phyloP scores from a whole-genome alignment of 148 eudicot species.

The Rhododendron simsii region DNA sequence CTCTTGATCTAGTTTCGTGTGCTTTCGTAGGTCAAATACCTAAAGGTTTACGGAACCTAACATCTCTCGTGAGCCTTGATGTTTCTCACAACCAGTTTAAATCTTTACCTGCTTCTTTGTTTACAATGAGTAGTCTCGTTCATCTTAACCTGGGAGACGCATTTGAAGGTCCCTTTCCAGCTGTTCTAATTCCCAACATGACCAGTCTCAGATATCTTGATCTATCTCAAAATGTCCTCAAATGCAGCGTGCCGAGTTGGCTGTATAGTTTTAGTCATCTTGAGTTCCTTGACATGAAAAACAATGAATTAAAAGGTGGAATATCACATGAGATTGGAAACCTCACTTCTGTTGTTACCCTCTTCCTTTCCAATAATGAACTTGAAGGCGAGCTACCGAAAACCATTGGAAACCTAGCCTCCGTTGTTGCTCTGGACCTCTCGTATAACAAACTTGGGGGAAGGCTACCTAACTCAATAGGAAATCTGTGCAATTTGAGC shows the following conservation, averaged over 20 bases:
- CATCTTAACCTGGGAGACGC: not conserved
- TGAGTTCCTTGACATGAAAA: not conserved
- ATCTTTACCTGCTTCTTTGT: not conserved
- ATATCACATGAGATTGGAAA: slow-evolving; percentile 18
- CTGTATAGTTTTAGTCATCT: not conserved
- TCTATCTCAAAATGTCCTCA: not conserved
- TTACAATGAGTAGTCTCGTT: not conserved
- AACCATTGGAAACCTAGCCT: not conserved
- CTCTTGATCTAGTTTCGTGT: not conserved
- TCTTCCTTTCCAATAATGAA: not conserved
- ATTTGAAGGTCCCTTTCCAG: not conserved
- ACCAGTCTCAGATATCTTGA: not conserved
- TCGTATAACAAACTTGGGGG: not conserved
- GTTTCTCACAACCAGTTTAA: not conserved
- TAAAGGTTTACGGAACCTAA: not conserved
- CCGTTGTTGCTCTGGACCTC: slow-evolving; percentile 15
- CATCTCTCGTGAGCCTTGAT: not conserved
- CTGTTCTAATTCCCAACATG: not conserved
- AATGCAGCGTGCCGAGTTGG: slow-evolving; percentile 6
- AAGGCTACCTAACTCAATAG: not conserved
- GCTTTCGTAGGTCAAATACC: not conserved
- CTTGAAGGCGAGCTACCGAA: not conserved
- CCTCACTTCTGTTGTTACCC: not conserved
- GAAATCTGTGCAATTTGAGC: not conserved
- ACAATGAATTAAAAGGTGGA: not conserved